Conservation (phyloP, 495 filamentous ascomycete species). For the Amniculicola lignicola region DNA sequence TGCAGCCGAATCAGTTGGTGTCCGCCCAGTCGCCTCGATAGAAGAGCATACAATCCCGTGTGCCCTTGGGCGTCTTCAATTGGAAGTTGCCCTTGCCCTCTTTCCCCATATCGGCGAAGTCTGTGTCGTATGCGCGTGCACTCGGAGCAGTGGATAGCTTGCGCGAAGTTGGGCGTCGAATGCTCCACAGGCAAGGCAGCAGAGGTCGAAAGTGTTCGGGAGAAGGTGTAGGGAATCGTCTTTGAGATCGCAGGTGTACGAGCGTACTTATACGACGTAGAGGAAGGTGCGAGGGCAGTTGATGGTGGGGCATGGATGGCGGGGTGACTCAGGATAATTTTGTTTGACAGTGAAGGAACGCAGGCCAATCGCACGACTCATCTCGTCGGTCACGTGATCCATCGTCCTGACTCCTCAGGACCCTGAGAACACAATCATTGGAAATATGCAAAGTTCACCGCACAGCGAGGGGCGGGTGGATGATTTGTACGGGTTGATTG, state of each 20-base stretch:
- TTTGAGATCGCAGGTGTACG: slow-evolving; percentile 10
- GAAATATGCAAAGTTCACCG: too few species aligned
- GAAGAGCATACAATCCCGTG: slow-evolving; percentile 37
- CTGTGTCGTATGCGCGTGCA: slow-evolving; percentile 13
- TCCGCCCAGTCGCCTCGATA: neutral
- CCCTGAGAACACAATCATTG: too few species aligned
- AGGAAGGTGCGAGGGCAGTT: slow-evolving; percentile 6
- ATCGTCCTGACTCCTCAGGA: too few species aligned
- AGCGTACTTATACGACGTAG: slow-evolving; percentile 16
- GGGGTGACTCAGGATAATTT: slow-evolving; percentile 27
- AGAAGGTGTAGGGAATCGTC: neutral
- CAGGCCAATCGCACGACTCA: too few species aligned
- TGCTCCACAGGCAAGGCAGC: slow-evolving; percentile 20
- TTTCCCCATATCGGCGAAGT: slow-evolving; percentile 25
- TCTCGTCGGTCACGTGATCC: too few species aligned
- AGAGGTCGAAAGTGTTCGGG: slow-evolving; percentile 4
- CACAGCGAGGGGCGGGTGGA: too few species aligned
- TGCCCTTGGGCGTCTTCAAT: slow-evolving; percentile 43
- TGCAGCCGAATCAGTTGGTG: slow-evolving; percentile 22
- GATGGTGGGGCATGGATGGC: slow-evolving; percentile 28
- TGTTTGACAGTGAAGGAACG: too few species aligned
- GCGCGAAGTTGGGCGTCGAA: neutral
- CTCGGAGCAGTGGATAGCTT: slow-evolving; percentile 1
- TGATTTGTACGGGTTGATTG: too few species aligned
- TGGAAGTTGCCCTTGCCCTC: slow-evolving; percentile 32